These are phyloP conservation scores for Spizellomyces sp. DNA, from an alignment of 192 early-diverging fungal genomes.

Conservation along the genomic window DNA sequence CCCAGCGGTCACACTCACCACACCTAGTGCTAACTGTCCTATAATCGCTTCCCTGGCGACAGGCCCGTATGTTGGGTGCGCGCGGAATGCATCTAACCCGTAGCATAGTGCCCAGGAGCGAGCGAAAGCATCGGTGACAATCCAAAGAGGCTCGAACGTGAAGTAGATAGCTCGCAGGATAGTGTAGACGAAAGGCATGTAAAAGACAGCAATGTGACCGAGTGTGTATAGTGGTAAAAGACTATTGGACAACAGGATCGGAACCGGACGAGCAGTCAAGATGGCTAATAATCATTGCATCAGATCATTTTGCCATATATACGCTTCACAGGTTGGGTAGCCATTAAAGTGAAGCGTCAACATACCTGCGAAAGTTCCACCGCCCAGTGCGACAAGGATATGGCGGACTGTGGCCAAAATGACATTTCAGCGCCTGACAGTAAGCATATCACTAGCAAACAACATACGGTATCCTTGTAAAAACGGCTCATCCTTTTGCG, in stretches of 20 bases:
- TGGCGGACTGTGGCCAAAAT: constrained; percentile 6
- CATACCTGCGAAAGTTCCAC: constrained; percentile 33
- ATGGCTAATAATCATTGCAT: constrained; percentile 15
- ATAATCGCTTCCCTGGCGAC: constrained; percentile 7
- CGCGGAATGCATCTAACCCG: constrained; percentile 18
- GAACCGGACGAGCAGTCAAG: constrained; percentile 36
- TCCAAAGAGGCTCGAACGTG: constrained; percentile 16
- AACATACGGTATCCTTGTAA: constrained; percentile 9
- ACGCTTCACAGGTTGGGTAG: too few relatives aligned
- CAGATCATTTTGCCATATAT: neutral
- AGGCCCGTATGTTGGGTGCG: constrained; percentile 7
- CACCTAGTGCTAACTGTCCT: constrained; percentile 34
- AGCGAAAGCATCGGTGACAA: constrained; percentile 32
- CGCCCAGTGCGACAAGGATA: constrained; percentile 29
- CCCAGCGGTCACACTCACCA: constrained; percentile 37
- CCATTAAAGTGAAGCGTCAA: neutral
- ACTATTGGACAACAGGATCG: constrained; percentile 30
- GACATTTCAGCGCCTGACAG: neutral
- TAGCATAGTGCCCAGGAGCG: constrained; percentile 27
- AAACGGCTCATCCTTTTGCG: constrained; percentile 1
- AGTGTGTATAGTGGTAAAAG: constrained; percentile 32
- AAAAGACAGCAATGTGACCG: constrained; percentile 41
- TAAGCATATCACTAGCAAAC: neutral
- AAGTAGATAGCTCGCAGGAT: constrained; percentile 21
- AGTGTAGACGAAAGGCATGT: constrained; percentile 28